Evolutionary conservation across 129 eudicot species (phyloP), one percentile per base, ranked within the genome.

Genomic region (Kitagawia praeruptora): DNA sequence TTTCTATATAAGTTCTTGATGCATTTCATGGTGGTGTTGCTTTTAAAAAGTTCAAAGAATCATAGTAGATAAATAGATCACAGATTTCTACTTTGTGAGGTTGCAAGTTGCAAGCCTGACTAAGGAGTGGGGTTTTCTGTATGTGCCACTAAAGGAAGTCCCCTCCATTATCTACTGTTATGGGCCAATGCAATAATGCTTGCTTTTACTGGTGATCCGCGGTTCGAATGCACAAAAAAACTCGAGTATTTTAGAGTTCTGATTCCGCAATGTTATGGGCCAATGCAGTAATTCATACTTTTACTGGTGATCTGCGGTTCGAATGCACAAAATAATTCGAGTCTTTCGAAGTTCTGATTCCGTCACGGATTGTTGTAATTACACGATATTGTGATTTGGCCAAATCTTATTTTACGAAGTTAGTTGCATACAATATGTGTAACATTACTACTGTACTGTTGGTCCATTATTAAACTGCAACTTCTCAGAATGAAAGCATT

Each of bases 81-180:
- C 0, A 58, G 31, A 58, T 58, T 58, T n/a, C 69, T 9, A 56
- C 28, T 27, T 56, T 56, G 11, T 21, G 63, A 21, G 63, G 27
- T 54, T 54, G 56, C 64, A 28, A 69, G 41, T 69, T 69, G 74
- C 16, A 69, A 37, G 74, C 23, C 74, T 56, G 64, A 56, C 64
- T 31, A 34, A 0, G 46, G 13, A 34, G 46, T 70, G 44, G 75
- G 75, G 45, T 34, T 70, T 8, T 37, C 74, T 70, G 42, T 31
- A 6, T 70, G 40, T 27, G 8, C 71, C 73, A 67, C 73, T 67
- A 31, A 13, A 3, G 42, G 41, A 31, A 67, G 73, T 67, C 41
- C 41, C 72, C 73, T 67, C 23, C 73, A 67, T 67, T 67, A 31
- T 67, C 19, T 12, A 66, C 3, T 25, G 39, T 28, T 3, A 28